Base-by-base conservation (phyloP, 75 land plant genomes). In the Adiantum capillusveneris region DNA sequence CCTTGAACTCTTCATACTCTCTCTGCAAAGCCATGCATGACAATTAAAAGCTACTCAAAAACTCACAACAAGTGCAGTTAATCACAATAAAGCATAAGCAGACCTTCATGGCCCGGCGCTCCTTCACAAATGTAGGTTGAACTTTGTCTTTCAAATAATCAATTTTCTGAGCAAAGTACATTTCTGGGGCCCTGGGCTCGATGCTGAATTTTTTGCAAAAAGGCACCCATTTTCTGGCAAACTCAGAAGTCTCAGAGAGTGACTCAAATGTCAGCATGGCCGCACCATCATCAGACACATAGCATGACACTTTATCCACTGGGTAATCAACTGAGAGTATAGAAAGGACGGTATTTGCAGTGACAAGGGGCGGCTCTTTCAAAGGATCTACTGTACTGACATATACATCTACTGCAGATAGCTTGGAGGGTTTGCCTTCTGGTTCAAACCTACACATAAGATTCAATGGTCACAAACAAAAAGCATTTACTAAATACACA, bases 221-320 rank as follows among this genome's bases (percentile, higher is more conserved):
- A 1, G 90, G 90, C 27, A 83, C 90, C 90, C 90, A 86, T 51
- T 73, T 69, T 56, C 87, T 54, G 0, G 90, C 86, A 60, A 86
- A 86, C 68, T 86, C 90, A 11, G 90, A 80, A 1, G 90, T 83
- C 58, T 86, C 90, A 0, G 90, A 31, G 22, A 86, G 61, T 11
- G 84, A 24, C 29, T 86, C 90, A 31, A 86, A 86, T 1, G 76
- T 66, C 22, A 86, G 69, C 90, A 86, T 86, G 20, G 90, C 77
- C 0, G 90, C 86, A 17, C 90, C 90, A 66, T 86, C 90, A 52
- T 86, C 90, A 17, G 90, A 86, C 0, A 86, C 90, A 60, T 86
- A 86, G 61, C 90, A 86, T 53, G 81, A 77, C n/a, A 86, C 84
- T 62, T 78, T 86, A n/a, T 78, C 75, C 17, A 80, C 65, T 0